These are phyloP conservation scores for Monosporozyma yasuniensis DNA, from an alignment of 805 yeast species.

Conservation along the genomic window DNA sequence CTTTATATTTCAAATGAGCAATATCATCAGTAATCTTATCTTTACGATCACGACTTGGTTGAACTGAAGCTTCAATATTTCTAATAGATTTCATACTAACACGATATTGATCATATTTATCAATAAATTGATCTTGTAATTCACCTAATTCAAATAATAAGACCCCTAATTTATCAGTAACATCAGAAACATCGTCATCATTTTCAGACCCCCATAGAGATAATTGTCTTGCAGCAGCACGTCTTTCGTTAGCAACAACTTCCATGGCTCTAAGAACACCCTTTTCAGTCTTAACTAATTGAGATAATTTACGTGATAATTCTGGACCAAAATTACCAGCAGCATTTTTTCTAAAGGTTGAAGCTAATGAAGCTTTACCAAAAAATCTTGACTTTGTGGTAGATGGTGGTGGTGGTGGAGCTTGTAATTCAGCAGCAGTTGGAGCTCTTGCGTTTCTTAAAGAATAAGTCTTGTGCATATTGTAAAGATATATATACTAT, in stretches of 20 bases:
- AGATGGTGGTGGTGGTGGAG: constrained; percentile 76
- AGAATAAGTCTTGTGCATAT: constrained; percentile 79
- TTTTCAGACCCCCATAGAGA: constrained; percentile 97
- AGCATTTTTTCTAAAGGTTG: constrained; percentile 65
- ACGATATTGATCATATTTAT: constrained; percentile 96
- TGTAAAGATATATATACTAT: too few species aligned
- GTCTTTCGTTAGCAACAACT: constrained; percentile 85
- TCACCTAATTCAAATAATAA: constrained; percentile 93
- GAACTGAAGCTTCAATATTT: constrained; percentile 95
- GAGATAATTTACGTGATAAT: constrained; percentile 82
- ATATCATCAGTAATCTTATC: constrained; percentile 95
- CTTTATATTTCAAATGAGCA: constrained; percentile 96
- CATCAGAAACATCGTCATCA: constrained; percentile 94
- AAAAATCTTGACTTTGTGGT: constrained; percentile 66
- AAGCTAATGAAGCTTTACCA: constrained; percentile 63
- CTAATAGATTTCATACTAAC: constrained; percentile 89
- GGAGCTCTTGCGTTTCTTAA: constrained; percentile 73
- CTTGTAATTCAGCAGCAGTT: constrained; percentile 69
- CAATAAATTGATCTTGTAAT: constrained; percentile 95
- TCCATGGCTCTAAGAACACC: constrained; percentile 90
- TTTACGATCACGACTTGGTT: constrained; percentile 96
- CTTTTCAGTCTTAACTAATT: constrained; percentile 92
- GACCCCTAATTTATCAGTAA: constrained; percentile 95
- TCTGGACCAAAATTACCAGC: constrained; percentile 95
- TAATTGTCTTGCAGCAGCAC: constrained; percentile 93